Evolutionary conservation across 1,284 basidiomycete genomes (phyloP).

Genomic region (Heterobasidion parviporum): DNA sequence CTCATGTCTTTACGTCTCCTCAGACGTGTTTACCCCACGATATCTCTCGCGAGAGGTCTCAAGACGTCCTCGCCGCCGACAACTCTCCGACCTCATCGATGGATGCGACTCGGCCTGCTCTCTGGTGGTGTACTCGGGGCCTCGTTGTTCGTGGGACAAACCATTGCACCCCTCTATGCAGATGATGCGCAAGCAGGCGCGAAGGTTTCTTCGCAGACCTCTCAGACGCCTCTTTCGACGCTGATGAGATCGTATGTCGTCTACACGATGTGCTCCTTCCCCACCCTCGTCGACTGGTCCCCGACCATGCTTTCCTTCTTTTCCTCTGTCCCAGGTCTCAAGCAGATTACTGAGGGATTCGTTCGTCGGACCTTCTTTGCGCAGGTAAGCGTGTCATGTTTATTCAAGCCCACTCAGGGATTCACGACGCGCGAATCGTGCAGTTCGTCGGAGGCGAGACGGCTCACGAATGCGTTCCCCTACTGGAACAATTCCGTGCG

Average conservation of each 20-base stretch:
- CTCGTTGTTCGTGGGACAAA: constrained; percentile 4
- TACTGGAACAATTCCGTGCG: constrained; percentile 54
- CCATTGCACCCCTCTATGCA: constrained; percentile 5
- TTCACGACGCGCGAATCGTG: constrained; percentile 20
- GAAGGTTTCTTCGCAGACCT: constrained; percentile 5
- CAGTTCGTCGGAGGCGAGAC: constrained; percentile 89
- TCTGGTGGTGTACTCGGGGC: constrained; percentile 5
- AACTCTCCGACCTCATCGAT: not conserved
- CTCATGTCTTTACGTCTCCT: not conserved
- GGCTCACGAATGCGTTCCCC: constrained; percentile 57
- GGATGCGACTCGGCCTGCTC: not conserved
- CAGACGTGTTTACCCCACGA: not conserved
- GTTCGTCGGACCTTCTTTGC: constrained; percentile 83
- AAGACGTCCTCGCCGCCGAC: not conserved
- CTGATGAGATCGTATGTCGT: constrained; percentile 72
- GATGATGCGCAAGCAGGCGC: constrained; percentile 4
- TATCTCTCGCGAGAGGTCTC: not conserved
- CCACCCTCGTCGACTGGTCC: constrained; percentile 70
- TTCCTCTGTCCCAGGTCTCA: constrained; percentile 60
- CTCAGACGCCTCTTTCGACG: constrained; percentile 25
- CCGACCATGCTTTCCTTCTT: constrained; percentile 62
- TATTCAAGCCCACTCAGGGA: not conserved
- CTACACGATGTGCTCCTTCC: constrained; percentile 74
- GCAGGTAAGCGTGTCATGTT: constrained; percentile 39
- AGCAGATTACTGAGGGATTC: constrained; percentile 57